Evolutionary conservation across 768 basidiomycete genomes (phyloP).

Genomic region (Tubosaeta sp.): DNA sequence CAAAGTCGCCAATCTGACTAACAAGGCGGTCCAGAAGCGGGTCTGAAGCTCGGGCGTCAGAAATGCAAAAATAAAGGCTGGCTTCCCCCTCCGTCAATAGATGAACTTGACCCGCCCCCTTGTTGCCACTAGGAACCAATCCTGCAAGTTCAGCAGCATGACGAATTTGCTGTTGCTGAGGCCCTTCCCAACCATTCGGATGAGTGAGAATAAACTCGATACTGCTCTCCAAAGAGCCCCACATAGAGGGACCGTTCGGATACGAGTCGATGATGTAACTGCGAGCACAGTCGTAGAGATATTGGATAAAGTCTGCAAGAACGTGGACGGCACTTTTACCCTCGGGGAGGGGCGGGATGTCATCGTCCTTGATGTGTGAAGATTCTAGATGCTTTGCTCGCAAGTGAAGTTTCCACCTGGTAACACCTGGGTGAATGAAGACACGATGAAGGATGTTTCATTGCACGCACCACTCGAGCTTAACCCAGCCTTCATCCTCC

Average conservation of each 20-base stretch:
- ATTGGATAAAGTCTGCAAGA: constrained; percentile 30
- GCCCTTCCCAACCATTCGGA: constrained; percentile 32
- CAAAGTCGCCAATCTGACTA: no score
- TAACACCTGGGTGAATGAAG: no score
- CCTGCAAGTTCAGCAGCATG: no score
- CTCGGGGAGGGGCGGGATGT: constrained; percentile 20
- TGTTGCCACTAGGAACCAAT: no score
- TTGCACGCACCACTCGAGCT: no score
- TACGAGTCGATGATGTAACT: constrained; percentile 22
- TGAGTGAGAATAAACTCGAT: constrained; percentile 25
- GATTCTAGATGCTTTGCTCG: constrained; percentile 14
- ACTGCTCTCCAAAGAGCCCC: constrained; percentile 16
- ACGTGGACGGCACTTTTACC: constrained; percentile 9
- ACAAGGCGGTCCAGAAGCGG: no score
- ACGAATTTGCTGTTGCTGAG: no score
- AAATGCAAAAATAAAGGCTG: constrained; percentile 35
- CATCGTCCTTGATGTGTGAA: constrained; percentile 19
- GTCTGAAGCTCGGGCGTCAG: constrained; percentile 36
- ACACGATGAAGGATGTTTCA: no score
- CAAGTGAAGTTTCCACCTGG: no score
- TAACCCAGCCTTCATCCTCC: no score
- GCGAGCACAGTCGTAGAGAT: constrained; percentile 21
- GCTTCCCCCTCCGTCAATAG: no score
- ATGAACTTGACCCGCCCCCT: no score
- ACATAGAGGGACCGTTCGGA: constrained; percentile 24